Conservation (phyloP, 768 basidiomycete species). For the Steccherinum ochraceum region DNA sequence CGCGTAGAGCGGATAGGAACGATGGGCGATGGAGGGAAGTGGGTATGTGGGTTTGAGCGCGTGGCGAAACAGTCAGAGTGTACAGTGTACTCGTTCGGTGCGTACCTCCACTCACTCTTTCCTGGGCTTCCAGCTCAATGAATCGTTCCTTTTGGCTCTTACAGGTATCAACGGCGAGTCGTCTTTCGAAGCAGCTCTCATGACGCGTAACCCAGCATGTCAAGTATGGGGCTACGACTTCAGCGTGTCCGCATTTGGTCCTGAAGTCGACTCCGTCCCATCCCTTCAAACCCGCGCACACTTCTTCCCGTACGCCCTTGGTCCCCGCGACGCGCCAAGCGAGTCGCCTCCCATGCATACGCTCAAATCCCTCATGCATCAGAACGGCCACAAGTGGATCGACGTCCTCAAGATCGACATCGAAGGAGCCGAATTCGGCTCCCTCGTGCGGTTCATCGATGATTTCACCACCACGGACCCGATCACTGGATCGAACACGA, state of each 20-base stretch:
- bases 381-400: conserved; percentile 61
- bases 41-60: conserved; percentile 41
- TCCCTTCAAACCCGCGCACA: conserved; percentile 32
- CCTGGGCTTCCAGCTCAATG: too few species aligned
- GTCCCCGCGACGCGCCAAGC: conserved; percentile 26
- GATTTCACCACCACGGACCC: neutral
- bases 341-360: conserved; percentile 44
- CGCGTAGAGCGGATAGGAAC: conserved; percentile 39
- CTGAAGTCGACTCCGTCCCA: conserved; percentile 30
- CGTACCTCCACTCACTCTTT: conserved; percentile 4
- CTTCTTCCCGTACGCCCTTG: conserved; percentile 33
- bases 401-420: conserved; percentile 71
- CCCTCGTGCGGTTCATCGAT: conserved; percentile 33
- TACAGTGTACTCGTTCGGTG: conserved; percentile 43
- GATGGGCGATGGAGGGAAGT: conserved; percentile 47
- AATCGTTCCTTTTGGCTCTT: too few species aligned
- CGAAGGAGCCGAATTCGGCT: conserved; percentile 59
- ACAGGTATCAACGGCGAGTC: conserved; percentile 41
- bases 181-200: conserved; percentile 43
- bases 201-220: conserved; percentile 33
- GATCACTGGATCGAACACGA: conserved; percentile 22
- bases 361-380: conserved; percentile 52
- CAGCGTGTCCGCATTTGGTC: conserved; percentile 35
- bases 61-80: conserved; percentile 33
- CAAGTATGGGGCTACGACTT: conserved; percentile 37